A percentile compares a stretch with the other conserved stretches of the same genome.
phyloP scores from a whole-genome alignment of 106 monocot genomes.

The Dactylorhiza incarnata region DNA sequence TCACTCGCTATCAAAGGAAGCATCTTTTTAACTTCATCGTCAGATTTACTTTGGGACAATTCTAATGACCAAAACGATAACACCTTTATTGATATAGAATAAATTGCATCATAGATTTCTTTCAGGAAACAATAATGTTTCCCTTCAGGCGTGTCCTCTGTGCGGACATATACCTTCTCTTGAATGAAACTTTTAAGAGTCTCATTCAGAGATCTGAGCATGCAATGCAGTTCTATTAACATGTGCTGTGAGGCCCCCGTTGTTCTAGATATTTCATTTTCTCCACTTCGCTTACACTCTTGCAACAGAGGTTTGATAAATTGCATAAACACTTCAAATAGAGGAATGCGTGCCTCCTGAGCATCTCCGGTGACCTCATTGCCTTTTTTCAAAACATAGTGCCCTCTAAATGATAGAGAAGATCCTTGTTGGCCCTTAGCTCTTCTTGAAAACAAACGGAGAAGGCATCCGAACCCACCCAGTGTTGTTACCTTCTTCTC shows the following conservation, averaged over 20 bases:
- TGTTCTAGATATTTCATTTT: slow-evolving; percentile 20
- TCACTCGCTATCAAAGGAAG: slow-evolving; percentile 47
- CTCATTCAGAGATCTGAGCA: slow-evolving; percentile 68
- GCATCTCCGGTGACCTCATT: slow-evolving; percentile 27
- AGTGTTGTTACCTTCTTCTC: slow-evolving; percentile 49
- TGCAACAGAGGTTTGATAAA: slow-evolving; percentile 71
- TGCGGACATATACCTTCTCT: slow-evolving; percentile 68
- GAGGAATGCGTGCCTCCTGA: slow-evolving; percentile 28
- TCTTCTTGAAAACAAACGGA: slow-evolving; percentile 49
- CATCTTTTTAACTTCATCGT: slow-evolving; percentile 24
- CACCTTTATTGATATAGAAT: slow-evolving; percentile 37
- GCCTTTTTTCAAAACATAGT: slow-evolving; percentile 9
- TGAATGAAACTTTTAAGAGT: slow-evolving; percentile 43
- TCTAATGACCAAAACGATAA: slow-evolving; percentile 32
- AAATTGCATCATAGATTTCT: slow-evolving; percentile 35
- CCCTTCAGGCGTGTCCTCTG: slow-evolving; percentile 59
- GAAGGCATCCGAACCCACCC: slow-evolving; percentile 57
- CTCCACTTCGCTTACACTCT: slow-evolving; percentile 42
- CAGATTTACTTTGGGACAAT: slow-evolving; percentile 1
- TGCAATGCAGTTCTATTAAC: slow-evolving; percentile 41
- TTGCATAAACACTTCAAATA: slow-evolving; percentile 75
- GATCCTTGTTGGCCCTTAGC: slow-evolving; percentile 25
- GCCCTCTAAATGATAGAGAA: slow-evolving; percentile 19
- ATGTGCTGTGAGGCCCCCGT: slow-evolving; percentile 16
- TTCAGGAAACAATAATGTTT: slow-evolving; percentile 60